Base-by-base conservation (phyloP, 202 grass and related monocot species). In the Digitaria exilis region DNA sequence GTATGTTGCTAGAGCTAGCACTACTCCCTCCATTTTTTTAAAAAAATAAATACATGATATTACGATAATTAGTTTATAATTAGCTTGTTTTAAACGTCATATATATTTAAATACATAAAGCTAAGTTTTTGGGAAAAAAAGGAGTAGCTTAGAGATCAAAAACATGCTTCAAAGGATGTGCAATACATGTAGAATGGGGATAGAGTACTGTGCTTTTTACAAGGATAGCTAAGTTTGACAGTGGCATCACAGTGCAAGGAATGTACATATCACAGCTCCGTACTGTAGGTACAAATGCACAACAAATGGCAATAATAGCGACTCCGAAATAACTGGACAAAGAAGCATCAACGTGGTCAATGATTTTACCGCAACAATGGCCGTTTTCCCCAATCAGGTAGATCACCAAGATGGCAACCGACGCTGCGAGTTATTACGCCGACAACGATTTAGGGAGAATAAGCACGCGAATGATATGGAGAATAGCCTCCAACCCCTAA, bases 321-420 rank as follows among this genome's bases (percentile, higher is more conserved):
- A 61, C 26, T 50, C 39, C 21, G 32, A n/a, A 4, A 55, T 67
- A 17, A 19, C 43, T 14, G 85, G 85, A 82, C 78, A 42, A 25
- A 64, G 3, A 10, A 14, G 12, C 64, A 82, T 71, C 64, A 64
- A 82, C 65, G 85, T 82, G 79, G 79, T 52, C 1, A 9, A 21
- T 5, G 22, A 25, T 34, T 71, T 24, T 12, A 58, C 72, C 72
- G 32, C 63, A 62, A 26, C 52, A 25, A 18, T 52, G 42, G 42
- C 3, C 0, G 1, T 18, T 55, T 55, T 14, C 5, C 3, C 30
- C 5, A 22, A 17, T 52, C 31, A 25, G 13, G 19, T 8, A 4
- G 5, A 48, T 48, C 48, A 19, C n/a, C 15, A 24, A 10, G 13
- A 43, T 54, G 4, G 2, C 11, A 29, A 31, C 17, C 16, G 59